phyloP scores from a whole-genome alignment of 2,329 filamentous ascomycete genomes.

The Fusarium sp. region DNA sequence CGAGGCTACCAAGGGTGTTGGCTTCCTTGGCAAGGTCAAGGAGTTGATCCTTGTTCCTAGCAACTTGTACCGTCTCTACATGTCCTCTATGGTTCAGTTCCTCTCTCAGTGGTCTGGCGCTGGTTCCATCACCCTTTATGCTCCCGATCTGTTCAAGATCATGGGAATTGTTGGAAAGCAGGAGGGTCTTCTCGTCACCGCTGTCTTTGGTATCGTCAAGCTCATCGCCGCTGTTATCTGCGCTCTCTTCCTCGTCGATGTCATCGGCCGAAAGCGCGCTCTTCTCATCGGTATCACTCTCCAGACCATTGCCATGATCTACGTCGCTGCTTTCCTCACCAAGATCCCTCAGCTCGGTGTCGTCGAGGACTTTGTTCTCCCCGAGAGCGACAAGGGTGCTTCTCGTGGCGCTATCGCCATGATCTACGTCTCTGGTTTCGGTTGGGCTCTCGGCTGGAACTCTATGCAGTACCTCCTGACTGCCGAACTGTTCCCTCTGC shows the following conservation, averaged over 20 bases:
- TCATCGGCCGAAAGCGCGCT: constrained; percentile 78
- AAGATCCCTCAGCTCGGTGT: constrained; percentile 68
- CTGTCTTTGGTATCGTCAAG: constrained; percentile 80
- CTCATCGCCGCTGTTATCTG: constrained; percentile 73
- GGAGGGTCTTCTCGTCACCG: constrained; percentile 77
- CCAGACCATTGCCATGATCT: constrained; percentile 70
- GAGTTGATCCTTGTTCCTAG: constrained; percentile 74
- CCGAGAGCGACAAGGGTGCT: constrained; percentile 59
- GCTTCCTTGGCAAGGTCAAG: constrained; percentile 71
- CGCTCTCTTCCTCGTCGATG: constrained; percentile 82
- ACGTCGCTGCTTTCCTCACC: constrained; percentile 69
- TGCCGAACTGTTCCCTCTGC: constrained; percentile 79
- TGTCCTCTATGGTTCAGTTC: constrained; percentile 75
- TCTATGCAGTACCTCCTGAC: constrained; percentile 82
- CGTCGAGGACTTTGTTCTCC: constrained; percentile 59
- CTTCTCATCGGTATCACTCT: constrained; percentile 69
- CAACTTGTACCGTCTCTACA: constrained; percentile 78
- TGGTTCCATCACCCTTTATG: constrained; percentile 80
- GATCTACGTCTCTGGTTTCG: constrained; percentile 76
- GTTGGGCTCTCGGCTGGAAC: constrained; percentile 80
- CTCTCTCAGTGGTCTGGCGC: constrained; percentile 80
- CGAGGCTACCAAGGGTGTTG: constrained; percentile 73
- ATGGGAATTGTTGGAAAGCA: constrained; percentile 75
- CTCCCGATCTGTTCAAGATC: constrained; percentile 76
- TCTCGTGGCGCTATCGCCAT: constrained; percentile 76